Conservation (phyloP, 352 stramenopile genomes). For the Poterioochromonas sp. region DNA sequence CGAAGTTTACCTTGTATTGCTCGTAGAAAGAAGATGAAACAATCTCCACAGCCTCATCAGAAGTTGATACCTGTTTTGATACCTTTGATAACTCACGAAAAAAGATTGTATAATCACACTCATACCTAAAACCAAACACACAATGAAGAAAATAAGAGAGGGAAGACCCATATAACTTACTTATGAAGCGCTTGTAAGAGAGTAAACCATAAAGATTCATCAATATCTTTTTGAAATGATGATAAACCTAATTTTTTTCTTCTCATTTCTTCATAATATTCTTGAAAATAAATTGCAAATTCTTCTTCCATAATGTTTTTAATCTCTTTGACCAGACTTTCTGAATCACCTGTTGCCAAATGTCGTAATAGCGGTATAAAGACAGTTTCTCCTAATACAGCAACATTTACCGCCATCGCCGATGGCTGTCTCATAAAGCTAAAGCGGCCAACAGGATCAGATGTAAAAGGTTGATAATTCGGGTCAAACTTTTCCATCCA, state of each 20-base stretch:
- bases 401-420: slow-evolving; percentile 13
- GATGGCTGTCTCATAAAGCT: neutral
- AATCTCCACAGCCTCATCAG: neutral
- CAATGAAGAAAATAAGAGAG: neutral
- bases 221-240: neutral
- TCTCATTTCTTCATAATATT: slow-evolving; percentile 10
- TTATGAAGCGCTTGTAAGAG: neutral
- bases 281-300: neutral
- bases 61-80: neutral
- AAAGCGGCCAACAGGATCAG: neutral
- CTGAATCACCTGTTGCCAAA: neutral
- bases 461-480: slow-evolving; percentile 26
- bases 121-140: neutral
- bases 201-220: neutral
- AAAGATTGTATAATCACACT: slow-evolving; percentile 40
- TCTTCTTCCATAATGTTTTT: neutral
- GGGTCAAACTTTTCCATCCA: slow-evolving; percentile 40
- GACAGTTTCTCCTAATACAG: neutral
- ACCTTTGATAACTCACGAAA: slow-evolving; percentile 31
- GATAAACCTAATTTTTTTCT: slow-evolving; percentile 5
- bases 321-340: neutral
- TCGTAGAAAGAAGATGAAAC: too few species aligned
- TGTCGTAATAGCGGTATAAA: neutral
- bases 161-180: neutral
- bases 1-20: too few species aligned